These are phyloP conservation scores for Erodium maritimum DNA, from an alignment of 345 rosid genomes.

Conservation along the genomic window DNA sequence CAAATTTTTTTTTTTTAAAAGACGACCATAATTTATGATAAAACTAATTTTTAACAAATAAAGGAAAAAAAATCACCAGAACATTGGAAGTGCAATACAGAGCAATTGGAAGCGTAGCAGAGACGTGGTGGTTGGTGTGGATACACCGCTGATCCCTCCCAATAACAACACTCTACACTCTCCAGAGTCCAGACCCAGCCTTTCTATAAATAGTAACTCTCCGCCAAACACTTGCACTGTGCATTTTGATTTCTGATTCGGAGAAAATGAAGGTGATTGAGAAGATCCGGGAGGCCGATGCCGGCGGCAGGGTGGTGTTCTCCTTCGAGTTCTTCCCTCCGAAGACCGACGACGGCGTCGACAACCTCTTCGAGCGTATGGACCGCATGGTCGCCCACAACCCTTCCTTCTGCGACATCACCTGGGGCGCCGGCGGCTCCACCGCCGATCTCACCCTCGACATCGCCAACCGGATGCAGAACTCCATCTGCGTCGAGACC, in stretches of 20 bases:
- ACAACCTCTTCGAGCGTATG: slow-evolving; percentile 92
- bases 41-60: too few relatives aligned
- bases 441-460: slow-evolving; percentile 93
- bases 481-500: slow-evolving; percentile 85
- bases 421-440: slow-evolving; percentile 99
- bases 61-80: too few relatives aligned
- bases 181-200: too few relatives aligned
- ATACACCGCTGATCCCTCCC: too few relatives aligned
- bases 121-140: too few relatives aligned
- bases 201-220: too few relatives aligned
- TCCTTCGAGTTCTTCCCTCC: slow-evolving; percentile 99
- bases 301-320: slow-evolving; percentile 46
- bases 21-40: too few relatives aligned
- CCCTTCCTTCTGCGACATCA: slow-evolving; percentile 92
- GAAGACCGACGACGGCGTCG: slow-evolving; percentile 93
- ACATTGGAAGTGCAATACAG: too few relatives aligned
- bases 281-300: slow-evolving; percentile 38
- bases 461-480: slow-evolving; percentile 95
- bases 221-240: too few relatives aligned
- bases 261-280: slow-evolving; percentile 77
- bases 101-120: too few relatives aligned
- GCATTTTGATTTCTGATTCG: not conserved
- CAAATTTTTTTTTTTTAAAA: too few relatives aligned
- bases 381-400: slow-evolving; percentile 85
- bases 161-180: too few relatives aligned